phyloP scores from a whole-genome alignment of 805 yeast genomes.

The Lipomyces mesembrius region DNA sequence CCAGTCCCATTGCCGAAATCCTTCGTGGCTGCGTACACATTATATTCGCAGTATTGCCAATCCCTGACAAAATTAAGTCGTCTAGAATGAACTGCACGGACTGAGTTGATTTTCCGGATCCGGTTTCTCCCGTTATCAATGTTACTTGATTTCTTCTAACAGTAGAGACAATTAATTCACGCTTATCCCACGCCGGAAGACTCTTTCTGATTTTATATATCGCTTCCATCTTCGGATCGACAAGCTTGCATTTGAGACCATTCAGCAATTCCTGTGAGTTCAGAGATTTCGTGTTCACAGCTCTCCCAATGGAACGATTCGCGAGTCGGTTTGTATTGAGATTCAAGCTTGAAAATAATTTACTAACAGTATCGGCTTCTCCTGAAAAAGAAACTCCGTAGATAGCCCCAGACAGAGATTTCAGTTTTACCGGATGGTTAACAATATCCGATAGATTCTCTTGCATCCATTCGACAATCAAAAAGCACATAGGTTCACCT shows the following conservation, averaged over 20 bases:
- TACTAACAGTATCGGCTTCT: conserved; percentile 39
- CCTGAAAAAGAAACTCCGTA: conserved; percentile 40
- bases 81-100: conserved; percentile 88
- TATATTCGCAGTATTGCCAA: conserved; percentile 58
- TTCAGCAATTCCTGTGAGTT: conserved; percentile 44
- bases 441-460: conserved; percentile 62
- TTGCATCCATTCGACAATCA: conserved; percentile 79
- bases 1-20: conserved; percentile 91
- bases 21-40: conserved; percentile 95
- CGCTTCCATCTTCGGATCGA: conserved; percentile 45
- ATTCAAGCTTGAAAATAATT: conserved; percentile 25
- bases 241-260: conserved; percentile 47
- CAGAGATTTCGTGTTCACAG: conserved; percentile 3
- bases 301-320: conserved; percentile 9
- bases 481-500: conserved; percentile 73
- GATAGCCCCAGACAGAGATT: conserved; percentile 44
- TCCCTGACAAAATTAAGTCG: conserved; percentile 51
- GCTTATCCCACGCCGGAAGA: conserved; percentile 86
- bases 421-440: conserved; percentile 75
- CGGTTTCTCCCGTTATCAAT: conserved; percentile 93
- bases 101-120: conserved; percentile 96
- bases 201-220: conserved; percentile 56
- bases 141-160: conserved; percentile 67
- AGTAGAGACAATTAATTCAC: conserved; percentile 57
- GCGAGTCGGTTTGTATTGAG: conserved; percentile 9